Evolutionary conservation across 1,284 basidiomycete genomes (phyloP).

Genomic region (Puccinia hordei): DNA sequence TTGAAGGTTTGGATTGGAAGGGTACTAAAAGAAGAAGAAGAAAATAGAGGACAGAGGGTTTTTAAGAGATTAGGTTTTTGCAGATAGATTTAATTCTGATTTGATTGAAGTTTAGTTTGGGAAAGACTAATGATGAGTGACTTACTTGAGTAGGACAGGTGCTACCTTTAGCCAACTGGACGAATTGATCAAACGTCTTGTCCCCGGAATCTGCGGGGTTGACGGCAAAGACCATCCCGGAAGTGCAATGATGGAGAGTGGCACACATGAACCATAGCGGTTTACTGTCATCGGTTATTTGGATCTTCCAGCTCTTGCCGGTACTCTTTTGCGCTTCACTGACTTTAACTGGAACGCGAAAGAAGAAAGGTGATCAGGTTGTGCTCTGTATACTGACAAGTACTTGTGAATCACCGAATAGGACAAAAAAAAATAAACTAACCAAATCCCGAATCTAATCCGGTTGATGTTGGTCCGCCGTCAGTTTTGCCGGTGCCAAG

Average conservation of each 20-base stretch:
- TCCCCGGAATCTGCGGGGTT: conserved; percentile 31
- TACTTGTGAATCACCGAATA: too few relatives aligned
- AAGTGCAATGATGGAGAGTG: conserved; percentile 29
- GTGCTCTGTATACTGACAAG: too few relatives aligned
- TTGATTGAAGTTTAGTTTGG: too few relatives aligned
- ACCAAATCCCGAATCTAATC: conserved; percentile 48
- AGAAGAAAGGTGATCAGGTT: neutral
- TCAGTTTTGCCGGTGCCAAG: neutral
- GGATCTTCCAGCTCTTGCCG: conserved; percentile 37
- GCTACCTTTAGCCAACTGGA: conserved; percentile 27
- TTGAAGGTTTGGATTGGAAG: conserved; percentile 24
- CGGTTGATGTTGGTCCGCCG: neutral
- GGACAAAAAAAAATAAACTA: too few relatives aligned
- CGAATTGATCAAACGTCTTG: conserved; percentile 37
- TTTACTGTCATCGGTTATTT: conserved; percentile 45
- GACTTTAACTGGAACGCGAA: conserved; percentile 36
- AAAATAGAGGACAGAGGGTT: neutral
- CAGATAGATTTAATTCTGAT: too few relatives aligned
- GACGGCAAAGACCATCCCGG: conserved; percentile 51
- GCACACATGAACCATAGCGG: conserved; percentile 51
- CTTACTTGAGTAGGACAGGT: conserved; percentile 42
- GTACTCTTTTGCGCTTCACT: conserved; percentile 26
- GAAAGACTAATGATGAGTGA: too few relatives aligned
- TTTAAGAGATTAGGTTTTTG: too few relatives aligned
- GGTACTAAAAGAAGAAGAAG: neutral